Evolutionary conservation across 2,329 filamentous ascomycete species (phyloP).

Genomic region (Aciculosporium take): DNA sequence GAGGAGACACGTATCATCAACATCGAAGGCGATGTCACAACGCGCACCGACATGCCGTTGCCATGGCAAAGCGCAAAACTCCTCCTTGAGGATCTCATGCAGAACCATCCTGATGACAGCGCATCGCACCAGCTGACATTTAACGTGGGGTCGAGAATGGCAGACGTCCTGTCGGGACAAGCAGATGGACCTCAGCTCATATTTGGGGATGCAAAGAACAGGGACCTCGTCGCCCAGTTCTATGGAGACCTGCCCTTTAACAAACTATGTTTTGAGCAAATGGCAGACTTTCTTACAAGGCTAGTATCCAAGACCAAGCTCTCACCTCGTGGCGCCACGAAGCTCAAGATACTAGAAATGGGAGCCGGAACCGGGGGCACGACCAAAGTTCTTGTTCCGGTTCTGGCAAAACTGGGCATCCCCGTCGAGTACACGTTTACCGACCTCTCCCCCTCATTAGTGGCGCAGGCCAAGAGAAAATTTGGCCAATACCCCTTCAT

Average conservation of each 20-base stretch:
- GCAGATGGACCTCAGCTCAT: constrained; percentile 24
- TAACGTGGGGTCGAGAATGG: constrained; percentile 15
- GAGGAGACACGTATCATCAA: constrained; percentile 5
- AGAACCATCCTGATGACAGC: constrained; percentile 1
- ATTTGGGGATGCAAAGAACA: constrained; percentile 22
- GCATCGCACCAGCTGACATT: constrained; percentile 10
- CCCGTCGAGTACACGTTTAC: constrained; percentile 26
- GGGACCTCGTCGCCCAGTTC: constrained; percentile 20
- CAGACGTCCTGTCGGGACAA: constrained; percentile 17
- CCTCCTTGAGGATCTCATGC: constrained; percentile 3
- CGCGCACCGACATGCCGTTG: constrained; percentile 5
- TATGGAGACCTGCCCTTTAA: constrained; percentile 24
- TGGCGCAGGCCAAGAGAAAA: constrained; percentile 5
- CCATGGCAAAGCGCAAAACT: background rate
- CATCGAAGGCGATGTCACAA: constrained; percentile 2
- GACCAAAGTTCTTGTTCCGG: constrained; percentile 15
- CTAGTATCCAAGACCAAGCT: background rate
- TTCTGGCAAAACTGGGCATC: constrained; percentile 17
- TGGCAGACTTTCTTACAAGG: constrained; percentile 18
- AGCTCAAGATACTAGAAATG: constrained; percentile 14
- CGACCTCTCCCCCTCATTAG: constrained; percentile 18
- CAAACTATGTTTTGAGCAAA: constrained; percentile 17
- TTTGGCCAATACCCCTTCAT: constrained; percentile 7
- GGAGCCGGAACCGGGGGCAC: constrained; percentile 19
- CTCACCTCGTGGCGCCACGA: background rate